Evolutionary conservation across 495 filamentous ascomycete species (phyloP).

Genomic region (Penicillium bovifimosum): DNA sequence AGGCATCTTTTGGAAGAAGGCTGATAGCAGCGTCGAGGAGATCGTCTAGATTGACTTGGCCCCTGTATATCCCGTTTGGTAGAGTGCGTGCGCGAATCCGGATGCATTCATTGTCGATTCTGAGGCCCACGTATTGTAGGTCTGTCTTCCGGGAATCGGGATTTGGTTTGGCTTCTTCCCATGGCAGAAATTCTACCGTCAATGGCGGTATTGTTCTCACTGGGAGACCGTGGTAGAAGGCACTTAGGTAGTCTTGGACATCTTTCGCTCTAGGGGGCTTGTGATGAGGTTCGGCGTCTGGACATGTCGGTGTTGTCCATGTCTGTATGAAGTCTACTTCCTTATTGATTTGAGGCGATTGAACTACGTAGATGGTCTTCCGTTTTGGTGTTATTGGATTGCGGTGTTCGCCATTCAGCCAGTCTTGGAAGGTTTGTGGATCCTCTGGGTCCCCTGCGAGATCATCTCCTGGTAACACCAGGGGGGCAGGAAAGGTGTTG

Average conservation of each 20-base stretch:
- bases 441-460: slow-evolving; percentile 49
- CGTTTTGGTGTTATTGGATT: slow-evolving; percentile 46
- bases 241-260: slow-evolving; percentile 47
- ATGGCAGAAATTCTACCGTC: slow-evolving; percentile 39
- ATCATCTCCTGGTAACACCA: slow-evolving; percentile 57
- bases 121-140: slow-evolving; percentile 38
- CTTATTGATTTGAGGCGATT: slow-evolving; percentile 32
- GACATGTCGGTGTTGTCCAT: not conserved
- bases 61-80: slow-evolving; percentile 41
- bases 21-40: slow-evolving; percentile 54
- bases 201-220: slow-evolving; percentile 40
- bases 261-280: slow-evolving; percentile 25
- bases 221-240: slow-evolving; percentile 56
- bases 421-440: slow-evolving; percentile 54
- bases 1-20: slow-evolving; percentile 55
- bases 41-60: slow-evolving; percentile 59
- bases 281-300: not conserved
- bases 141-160: not conserved
- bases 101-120: slow-evolving; percentile 28
- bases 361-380: slow-evolving; percentile 51
- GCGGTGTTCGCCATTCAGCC: slow-evolving; percentile 43
- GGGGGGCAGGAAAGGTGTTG: slow-evolving; percentile 49
- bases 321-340: slow-evolving; percentile 28
- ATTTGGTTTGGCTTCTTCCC: slow-evolving; percentile 30
- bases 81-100: slow-evolving; percentile 51